phyloP scores from a whole-genome alignment of 2,329 filamentous ascomycete species.

The Ascomycota sp. region DNA sequence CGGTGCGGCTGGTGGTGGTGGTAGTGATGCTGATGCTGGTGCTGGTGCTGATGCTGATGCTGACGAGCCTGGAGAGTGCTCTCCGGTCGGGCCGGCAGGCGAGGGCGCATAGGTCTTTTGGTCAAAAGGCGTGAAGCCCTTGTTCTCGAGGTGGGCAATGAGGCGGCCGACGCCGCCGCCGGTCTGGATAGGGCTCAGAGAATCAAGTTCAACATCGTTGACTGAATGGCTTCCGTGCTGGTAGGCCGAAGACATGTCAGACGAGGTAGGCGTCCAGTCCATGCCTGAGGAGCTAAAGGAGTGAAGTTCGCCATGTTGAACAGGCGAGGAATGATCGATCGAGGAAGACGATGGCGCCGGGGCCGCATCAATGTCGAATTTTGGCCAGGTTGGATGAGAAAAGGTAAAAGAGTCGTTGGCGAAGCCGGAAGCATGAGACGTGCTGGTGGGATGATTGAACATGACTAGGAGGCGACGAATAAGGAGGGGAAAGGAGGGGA shows the following conservation, averaged over 20 bases:
- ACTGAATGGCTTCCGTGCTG: slow-evolving; percentile 6
- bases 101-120: slow-evolving; percentile 15
- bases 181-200: slow-evolving; percentile 7
- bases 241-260: slow-evolving; percentile 10
- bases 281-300: slow-evolving; percentile 12
- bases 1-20: slow-evolving; percentile 8
- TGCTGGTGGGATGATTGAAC: slow-evolving; percentile 15
- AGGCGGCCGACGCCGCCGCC: slow-evolving; percentile 13
- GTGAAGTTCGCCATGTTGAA: slow-evolving; percentile 8
- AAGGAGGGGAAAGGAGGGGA: too few species aligned
- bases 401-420: slow-evolving; percentile 11
- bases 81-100: slow-evolving; percentile 14
- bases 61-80: slow-evolving; percentile 6
- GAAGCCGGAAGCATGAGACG: slow-evolving; percentile 11
- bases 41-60: background rate
- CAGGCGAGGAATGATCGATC: slow-evolving; percentile 4
- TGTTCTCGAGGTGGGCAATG: slow-evolving; percentile 21
- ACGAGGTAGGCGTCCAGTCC: slow-evolving; percentile 17
- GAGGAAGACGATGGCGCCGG: slow-evolving; percentile 5
- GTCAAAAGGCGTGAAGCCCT: slow-evolving; percentile 13
- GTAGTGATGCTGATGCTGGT: background rate
- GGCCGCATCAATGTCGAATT: slow-evolving; percentile 10
- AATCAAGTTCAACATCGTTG: slow-evolving; percentile 10
- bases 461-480: slow-evolving; percentile 15
- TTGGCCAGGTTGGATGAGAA: slow-evolving; percentile 12